A percentile compares a stretch with the other conserved stretches of the same genome.
These are phyloP conservation scores for Eucalyptus regnans DNA, from an alignment of 345 rosid genomes.

Conservation along the genomic window DNA sequence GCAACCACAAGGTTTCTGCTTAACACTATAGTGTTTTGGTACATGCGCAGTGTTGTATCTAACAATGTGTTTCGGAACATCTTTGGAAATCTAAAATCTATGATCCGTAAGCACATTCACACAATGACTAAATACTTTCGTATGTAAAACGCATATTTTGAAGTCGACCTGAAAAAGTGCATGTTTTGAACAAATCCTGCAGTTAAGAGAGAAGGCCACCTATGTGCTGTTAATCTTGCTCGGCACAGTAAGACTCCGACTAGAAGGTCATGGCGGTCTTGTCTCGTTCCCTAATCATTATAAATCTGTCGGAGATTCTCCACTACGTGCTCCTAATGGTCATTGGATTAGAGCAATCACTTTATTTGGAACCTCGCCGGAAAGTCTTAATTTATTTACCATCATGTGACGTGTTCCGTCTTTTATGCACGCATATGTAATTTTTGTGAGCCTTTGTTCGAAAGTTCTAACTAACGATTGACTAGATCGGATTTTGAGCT, in stretches of 20 bases:
- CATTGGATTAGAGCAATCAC: background rate
- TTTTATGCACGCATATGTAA: background rate
- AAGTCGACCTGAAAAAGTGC: background rate
- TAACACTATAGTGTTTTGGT: background rate
- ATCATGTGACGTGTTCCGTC: background rate
- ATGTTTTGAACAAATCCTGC: background rate
- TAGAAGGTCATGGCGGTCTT: background rate
- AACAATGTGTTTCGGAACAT: background rate
- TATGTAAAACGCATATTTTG: background rate
- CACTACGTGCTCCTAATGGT: background rate
- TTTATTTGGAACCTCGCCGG: background rate
- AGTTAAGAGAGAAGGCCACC: background rate
- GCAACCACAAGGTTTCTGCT: background rate
- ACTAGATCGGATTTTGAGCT: background rate
- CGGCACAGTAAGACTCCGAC: background rate
- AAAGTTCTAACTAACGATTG: background rate
- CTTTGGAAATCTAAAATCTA: background rate
- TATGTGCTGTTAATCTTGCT: background rate
- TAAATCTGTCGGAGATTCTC: background rate
- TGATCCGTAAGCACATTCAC: background rate
- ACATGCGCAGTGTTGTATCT: background rate
- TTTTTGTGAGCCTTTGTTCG: background rate
- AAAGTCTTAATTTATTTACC: background rate
- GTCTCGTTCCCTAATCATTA: background rate
- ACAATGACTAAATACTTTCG: background rate